Base-by-base conservation (phyloP, 2,329 filamentous ascomycete genomes). In the Arthroderma uncinatum region DNA sequence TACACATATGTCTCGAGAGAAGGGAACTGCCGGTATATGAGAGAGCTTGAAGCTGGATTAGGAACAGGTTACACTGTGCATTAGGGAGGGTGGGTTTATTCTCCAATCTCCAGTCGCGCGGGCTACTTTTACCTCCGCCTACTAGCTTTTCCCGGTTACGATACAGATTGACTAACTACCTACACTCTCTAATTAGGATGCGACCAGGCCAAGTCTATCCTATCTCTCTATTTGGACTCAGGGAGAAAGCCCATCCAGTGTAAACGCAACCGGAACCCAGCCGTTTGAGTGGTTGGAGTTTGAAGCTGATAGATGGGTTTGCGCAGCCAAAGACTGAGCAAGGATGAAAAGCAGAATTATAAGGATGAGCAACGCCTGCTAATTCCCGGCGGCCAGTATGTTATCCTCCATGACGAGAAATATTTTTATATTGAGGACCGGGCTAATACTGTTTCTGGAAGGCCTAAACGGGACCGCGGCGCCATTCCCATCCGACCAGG, bases 281-380 rank as follows among this genome's bases (percentile, higher is more conserved):
- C 44, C 44, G n/a, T 50, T 33, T 33, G 28, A 50, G 12, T 50
- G 28, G 28, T 33, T 33, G 44, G 44, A 50, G 25, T 36, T 54
- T 10, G 33, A 40, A 34, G 52, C 52, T 54, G 52, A 54, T 40
- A 37, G 52, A 37, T 54, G 37, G 33, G 37, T 36, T 23, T 54
- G 25, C 23, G 6, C 33, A 39, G 52, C 16, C 30, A 33, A 12
- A 37, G 21, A 39, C 23, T 54, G 7, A 54, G 33, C 33, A 54
- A 54, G 30, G 28, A 54, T 33, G 52, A 54, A 54, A 37, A 21
- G 28, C 33, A 40, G 6, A 40, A 21, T 21, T 23, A 28, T n/a
- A 40, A 16, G 52, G 52, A 54, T n/a, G 52, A 54, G 30, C 33
- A 54, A 34, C 52, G 52, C 7, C 52, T 54, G 33, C 33, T 53